phyloP scores from a whole-genome alignment of 495 filamentous ascomycete genomes.

The Penicillium steckii region DNA sequence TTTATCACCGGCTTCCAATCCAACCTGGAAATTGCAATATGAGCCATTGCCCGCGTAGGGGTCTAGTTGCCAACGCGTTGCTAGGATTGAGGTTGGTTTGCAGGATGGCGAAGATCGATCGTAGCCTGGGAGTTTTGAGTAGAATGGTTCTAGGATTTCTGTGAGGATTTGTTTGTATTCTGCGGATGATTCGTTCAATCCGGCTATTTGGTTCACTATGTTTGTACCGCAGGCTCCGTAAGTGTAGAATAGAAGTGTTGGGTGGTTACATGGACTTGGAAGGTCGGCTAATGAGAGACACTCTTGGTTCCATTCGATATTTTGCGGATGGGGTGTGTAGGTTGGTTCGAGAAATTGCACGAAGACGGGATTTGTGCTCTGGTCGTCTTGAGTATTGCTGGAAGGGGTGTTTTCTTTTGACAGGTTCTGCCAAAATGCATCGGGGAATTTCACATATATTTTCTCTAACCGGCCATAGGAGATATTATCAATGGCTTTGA shows the following conservation, averaged over 20 bases:
- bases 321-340: constrained; percentile 69
- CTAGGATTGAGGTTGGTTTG: constrained; percentile 58
- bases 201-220: constrained; percentile 44
- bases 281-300: constrained; percentile 74
- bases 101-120: constrained; percentile 51
- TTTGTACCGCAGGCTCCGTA: constrained; percentile 61
- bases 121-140: constrained; percentile 71
- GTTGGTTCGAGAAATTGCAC: constrained; percentile 46
- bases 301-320: constrained; percentile 77
- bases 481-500: constrained; percentile 70
- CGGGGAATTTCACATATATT: constrained; percentile 83
- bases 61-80: constrained; percentile 81
- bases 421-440: constrained; percentile 58
- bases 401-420: constrained; percentile 3
- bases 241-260: constrained; percentile 91
- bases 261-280: constrained; percentile 58
- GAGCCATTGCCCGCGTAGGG: constrained; percentile 84
- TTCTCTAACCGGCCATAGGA: constrained; percentile 92
- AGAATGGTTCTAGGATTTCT: constrained; percentile 59
- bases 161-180: constrained; percentile 35
- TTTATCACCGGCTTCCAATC: constrained; percentile 60
- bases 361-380: constrained; percentile 27
- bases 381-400: constrained; percentile 1
- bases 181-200: constrained; percentile 20
- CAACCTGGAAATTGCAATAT: constrained; percentile 86